Evolutionary conservation across 345 rosid genomes (phyloP), one percentile per base, ranked within the genome.

Genomic region (Eucalyptus cloeziana): DNA sequence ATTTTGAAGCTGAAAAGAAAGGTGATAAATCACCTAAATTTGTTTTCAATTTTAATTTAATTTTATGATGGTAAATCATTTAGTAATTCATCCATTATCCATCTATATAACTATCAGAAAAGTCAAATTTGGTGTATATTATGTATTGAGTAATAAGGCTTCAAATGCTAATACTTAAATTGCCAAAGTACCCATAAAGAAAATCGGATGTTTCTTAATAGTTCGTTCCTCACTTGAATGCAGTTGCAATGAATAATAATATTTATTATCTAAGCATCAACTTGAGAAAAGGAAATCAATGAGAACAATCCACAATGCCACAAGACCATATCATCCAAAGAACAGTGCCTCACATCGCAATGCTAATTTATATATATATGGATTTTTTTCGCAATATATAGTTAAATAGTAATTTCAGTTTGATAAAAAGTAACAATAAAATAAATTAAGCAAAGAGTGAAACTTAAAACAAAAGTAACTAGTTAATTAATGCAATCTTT

Each of bases 71-170:
- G 76, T n/a, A 14, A 30, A 30, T 64, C 21, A 7, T 15, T 64
- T n/a, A 14, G 40, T 64, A 14, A 0, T n/a, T 13, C 10, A 64
- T 3, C 5, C 71, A 30, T 62, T 0, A 30, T 62, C 17, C 9
- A 62, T 64, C 3, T 64, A 64, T 64, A 64, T 14, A 64, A 64
- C 21, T n/a, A 64, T 64, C 0, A 5, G 31, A 30, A 12, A 60
- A 12, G 33, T 60, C 33, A 27, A 60, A 27, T 27, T 60, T 60
- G 69, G 16, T 27, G 1, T 27, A 60, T 60, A 13, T 60, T 60
- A 27, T 30, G 16, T 5, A 30, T 12, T 60, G 30, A 58, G 0
- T 52, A 58, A 58, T 24, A 58, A 25, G 67, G 14, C 15, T 58
- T 4, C 30, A 5, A 58, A 58, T 25, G 30, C 67, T 0, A 58